Evolutionary conservation across 2,329 filamentous ascomycete species (phyloP).

Genomic region (Purpureocillium lavendulum): DNA sequence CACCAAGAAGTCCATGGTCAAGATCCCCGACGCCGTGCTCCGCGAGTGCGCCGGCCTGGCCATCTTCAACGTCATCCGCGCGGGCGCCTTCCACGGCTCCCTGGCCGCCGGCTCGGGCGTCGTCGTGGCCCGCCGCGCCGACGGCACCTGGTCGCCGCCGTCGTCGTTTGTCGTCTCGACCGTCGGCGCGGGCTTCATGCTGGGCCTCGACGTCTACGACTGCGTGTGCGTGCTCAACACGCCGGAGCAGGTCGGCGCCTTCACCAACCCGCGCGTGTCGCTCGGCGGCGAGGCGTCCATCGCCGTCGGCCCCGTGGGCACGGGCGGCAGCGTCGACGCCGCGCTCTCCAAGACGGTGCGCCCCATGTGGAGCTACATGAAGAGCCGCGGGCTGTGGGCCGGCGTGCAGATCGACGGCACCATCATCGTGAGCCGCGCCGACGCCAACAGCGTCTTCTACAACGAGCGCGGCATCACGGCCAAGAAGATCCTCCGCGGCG

Average conservation of each 20-base stretch:
- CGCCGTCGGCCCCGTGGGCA: slow-evolving; percentile 48
- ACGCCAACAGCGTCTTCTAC: slow-evolving; percentile 75
- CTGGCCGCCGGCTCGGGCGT: slow-evolving; percentile 53
- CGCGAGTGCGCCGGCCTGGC: slow-evolving; percentile 49
- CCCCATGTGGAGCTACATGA: slow-evolving; percentile 75
- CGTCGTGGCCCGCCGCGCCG: slow-evolving; percentile 45
- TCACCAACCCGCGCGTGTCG: slow-evolving; percentile 57
- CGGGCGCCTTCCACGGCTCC: slow-evolving; percentile 45
- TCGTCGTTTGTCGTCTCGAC: slow-evolving; percentile 66
- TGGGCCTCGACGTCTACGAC: slow-evolving; percentile 69
- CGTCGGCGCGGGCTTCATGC: slow-evolving; percentile 60
- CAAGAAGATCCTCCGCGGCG: slow-evolving; percentile 24
- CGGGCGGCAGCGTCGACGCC: slow-evolving; percentile 50
- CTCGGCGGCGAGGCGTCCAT: slow-evolving; percentile 63
- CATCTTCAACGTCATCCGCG: slow-evolving; percentile 56
- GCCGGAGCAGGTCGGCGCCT: slow-evolving; percentile 56
- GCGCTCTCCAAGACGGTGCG: slow-evolving; percentile 26
- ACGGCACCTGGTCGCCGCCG: slow-evolving; percentile 62
- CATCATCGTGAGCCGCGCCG: slow-evolving; percentile 64
- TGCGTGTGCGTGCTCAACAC: slow-evolving; percentile 70
- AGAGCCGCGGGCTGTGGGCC: slow-evolving; percentile 70
- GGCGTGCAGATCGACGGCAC: slow-evolving; percentile 77
- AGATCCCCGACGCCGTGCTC: slow-evolving; percentile 37
- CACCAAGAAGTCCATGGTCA: slow-evolving; percentile 23
- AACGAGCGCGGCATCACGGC: slow-evolving; percentile 40